Percentiles rank a stretch among this genome's conserved stretches.
Conservation (phyloP, 345 rosid species). For the Eucalyptus pauciflora region DNA sequence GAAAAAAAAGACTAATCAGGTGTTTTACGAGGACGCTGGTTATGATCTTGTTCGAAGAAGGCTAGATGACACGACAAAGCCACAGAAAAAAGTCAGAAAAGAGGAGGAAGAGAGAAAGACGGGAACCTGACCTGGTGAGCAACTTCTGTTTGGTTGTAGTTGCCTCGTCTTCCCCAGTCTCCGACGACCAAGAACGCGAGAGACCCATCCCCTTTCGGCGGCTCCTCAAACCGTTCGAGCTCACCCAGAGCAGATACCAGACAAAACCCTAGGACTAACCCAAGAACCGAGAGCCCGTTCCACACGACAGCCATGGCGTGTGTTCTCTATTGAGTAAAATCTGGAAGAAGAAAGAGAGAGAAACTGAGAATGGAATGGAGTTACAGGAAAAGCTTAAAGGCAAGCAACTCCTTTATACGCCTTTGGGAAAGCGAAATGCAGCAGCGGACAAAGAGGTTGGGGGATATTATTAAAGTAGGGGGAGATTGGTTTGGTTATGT, state of each 20-base stretch:
- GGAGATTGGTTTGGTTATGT: neutral
- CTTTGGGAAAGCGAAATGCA: neutral
- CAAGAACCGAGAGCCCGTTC: neutral
- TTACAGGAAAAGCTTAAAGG: neutral
- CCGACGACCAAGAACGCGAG: constrained; percentile 61
- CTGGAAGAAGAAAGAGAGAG: neutral
- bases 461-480: neutral
- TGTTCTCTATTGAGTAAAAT: neutral
- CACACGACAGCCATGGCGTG: neutral
- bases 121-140: constrained; percentile 45
- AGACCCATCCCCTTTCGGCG: constrained; percentile 33
- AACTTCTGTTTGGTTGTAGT: constrained; percentile 53
- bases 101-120: neutral
- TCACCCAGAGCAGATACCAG: constrained; percentile 13
- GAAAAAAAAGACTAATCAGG: neutral
- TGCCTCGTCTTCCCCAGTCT: constrained; percentile 73
- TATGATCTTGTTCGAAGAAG: neutral
- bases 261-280: neutral
- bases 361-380: neutral
- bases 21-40: neutral
- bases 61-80: neutral
- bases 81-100: neutral
- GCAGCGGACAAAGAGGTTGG: neutral
- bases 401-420: neutral
- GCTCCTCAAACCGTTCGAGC: constrained; percentile 25